phyloP scores from a whole-genome alignment of 2,329 filamentous ascomycete genomes.

The Akanthomyces dipterigenus region DNA sequence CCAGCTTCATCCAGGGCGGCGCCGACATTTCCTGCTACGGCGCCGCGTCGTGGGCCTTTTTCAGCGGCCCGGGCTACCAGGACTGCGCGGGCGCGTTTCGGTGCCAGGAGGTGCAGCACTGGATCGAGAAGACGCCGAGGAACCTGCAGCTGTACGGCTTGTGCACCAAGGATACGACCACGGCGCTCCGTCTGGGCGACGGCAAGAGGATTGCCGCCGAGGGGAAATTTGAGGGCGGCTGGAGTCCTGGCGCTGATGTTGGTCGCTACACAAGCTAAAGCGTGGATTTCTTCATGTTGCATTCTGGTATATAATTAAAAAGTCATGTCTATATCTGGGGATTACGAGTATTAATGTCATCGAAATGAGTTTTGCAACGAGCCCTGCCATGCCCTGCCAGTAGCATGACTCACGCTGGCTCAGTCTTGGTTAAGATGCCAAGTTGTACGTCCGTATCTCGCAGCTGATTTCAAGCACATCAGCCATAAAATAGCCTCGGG shows the following conservation, averaged over 20 bases:
- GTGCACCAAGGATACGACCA: slow-evolving; percentile 33
- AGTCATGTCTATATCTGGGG: neutral
- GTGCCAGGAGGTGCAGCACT: slow-evolving; percentile 32
- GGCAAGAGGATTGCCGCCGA: slow-evolving; percentile 26
- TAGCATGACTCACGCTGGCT: no score
- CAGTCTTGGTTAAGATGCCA: no score
- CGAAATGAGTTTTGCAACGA: neutral
- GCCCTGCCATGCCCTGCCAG: no score
- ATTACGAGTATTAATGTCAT: neutral
- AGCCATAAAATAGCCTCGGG: no score
- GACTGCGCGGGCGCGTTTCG: slow-evolving; percentile 23
- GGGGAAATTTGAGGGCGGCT: slow-evolving; percentile 20
- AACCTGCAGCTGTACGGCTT: slow-evolving; percentile 36
- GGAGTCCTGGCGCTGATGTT: slow-evolving; percentile 2
- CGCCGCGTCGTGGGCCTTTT: slow-evolving; percentile 28
- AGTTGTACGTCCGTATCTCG: no score
- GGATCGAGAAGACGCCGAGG: slow-evolving; percentile 29
- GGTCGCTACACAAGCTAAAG: slow-evolving; percentile 7
- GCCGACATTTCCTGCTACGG: slow-evolving; percentile 34
- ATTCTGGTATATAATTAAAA: slow-evolving; percentile 5
- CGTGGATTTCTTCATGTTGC: neutral
- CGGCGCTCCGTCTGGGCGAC: slow-evolving; percentile 29
- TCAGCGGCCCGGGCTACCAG: slow-evolving; percentile 26
- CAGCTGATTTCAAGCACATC: no score
- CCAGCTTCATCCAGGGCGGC: slow-evolving; percentile 36